Evolutionary conservation across 306 rosid genomes (phyloP).

Genomic region (Cucumis melo): DNA sequence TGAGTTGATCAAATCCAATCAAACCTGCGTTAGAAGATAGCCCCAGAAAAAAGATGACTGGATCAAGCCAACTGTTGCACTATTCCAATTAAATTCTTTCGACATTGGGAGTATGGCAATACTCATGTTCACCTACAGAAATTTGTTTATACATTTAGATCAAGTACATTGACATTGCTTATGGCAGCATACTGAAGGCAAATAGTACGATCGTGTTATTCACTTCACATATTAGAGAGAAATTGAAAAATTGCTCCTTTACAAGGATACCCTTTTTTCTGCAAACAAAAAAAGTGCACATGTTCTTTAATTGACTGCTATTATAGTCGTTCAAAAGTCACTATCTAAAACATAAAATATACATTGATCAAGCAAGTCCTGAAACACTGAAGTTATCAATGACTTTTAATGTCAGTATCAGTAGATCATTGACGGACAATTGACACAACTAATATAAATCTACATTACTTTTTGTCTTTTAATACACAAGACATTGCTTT

Average conservation of each 20-base stretch:
- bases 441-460: background rate
- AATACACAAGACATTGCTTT: background rate
- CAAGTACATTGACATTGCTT: background rate
- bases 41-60: constrained; percentile 99
- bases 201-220: background rate
- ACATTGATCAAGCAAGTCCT: background rate
- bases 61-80: constrained; percentile 89
- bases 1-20: constrained; percentile 2
- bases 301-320: background rate
- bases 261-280: background rate
- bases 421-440: background rate
- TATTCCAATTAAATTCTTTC: constrained; percentile 80
- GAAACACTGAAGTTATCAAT: background rate
- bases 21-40: constrained; percentile 89
- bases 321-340: background rate
- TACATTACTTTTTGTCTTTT: background rate
- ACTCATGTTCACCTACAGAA: constrained; percentile 84
- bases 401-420: background rate
- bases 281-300: background rate
- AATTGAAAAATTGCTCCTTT: background rate
- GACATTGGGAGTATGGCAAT: constrained; percentile 98
- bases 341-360: background rate
- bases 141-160: constrained; percentile 8
- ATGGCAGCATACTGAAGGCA: background rate
- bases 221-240: background rate